Conservation (phyloP, 352 stramenopile genomes). For the Phytophthora meadii region DNA sequence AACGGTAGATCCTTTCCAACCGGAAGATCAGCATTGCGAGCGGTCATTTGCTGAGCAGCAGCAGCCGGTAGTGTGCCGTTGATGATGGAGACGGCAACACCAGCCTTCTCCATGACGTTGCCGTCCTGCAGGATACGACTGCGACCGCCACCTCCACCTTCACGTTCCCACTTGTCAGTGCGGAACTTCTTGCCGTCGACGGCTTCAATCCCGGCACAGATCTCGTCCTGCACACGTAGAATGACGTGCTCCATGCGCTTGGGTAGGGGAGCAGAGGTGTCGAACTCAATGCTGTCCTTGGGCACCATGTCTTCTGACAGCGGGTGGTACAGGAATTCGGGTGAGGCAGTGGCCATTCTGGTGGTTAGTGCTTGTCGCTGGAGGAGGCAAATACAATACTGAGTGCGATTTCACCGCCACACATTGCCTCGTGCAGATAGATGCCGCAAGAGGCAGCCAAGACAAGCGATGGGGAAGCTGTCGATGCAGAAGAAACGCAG, state of each 20-base stretch:
- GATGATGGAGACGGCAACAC: slow-evolving; percentile 96
- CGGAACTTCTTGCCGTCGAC: slow-evolving; percentile 95
- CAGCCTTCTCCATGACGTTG: slow-evolving; percentile 97
- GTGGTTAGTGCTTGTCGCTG: slow-evolving; percentile 9
- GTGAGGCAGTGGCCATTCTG: slow-evolving; percentile 23
- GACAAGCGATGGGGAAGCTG: slow-evolving; percentile 16
- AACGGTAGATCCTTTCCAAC: slow-evolving; percentile 90
- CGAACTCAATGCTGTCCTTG: slow-evolving; percentile 72
- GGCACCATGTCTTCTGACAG: slow-evolving; percentile 65
- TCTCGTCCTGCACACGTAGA: slow-evolving; percentile 79
- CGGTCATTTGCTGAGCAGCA: slow-evolving; percentile 74
- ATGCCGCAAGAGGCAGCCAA: slow-evolving; percentile 16
- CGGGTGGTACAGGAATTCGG: slow-evolving; percentile 61
- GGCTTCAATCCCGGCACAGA: slow-evolving; percentile 82
- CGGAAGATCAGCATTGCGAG: slow-evolving; percentile 66
- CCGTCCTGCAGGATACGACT: slow-evolving; percentile 93
- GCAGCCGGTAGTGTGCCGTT: slow-evolving; percentile 94
- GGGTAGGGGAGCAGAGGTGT: slow-evolving; percentile 66
- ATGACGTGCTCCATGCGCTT: slow-evolving; percentile 84
- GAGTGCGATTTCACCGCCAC: slow-evolving; percentile 7
- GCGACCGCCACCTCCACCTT: slow-evolving; percentile 93
- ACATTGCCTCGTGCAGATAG: slow-evolving; percentile 31
- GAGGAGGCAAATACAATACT: slow-evolving; percentile 31
- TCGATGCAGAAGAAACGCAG: slow-evolving; percentile 35
- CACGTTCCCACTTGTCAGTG: slow-evolving; percentile 94